Evolutionary conservation across 2,329 filamentous ascomycete genomes (phyloP), one percentile per base, ranked within the genome.

Genomic region (Cylindrodendrum hubeiense): DNA sequence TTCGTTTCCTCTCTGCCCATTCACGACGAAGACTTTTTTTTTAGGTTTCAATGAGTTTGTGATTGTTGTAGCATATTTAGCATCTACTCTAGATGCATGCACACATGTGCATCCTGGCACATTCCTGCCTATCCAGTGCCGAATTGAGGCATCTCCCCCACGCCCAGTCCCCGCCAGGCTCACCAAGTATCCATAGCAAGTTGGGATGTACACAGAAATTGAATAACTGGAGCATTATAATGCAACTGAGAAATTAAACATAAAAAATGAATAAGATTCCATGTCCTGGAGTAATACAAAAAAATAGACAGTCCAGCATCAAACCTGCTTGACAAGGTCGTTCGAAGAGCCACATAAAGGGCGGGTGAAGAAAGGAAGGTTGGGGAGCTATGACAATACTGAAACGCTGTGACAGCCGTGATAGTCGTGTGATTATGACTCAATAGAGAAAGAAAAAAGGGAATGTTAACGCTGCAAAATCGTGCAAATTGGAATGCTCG

Each of bases 351-450:
- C 34, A 49, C 22, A 44, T 30, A 37, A 21, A 24, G 19, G 41
- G 39, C 46, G 28, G 24, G 10, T 49, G 30, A 44, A 56, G 41
- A 50, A 62, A 17, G 58, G 41, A 65, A 47, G 26, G 21, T n/a
- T n/a, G 9, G n/a, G 26, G 49, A 67, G 41, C 49, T 21, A 24
- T 49, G 49, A 49, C 41, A 49, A 58, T 41, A 65, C 59, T 43
- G 59, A 61, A 56, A 69, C 62, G 65, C 70, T 67, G 59, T 72
- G 56, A 64, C 64, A 67, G 71, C 69, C 71, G 66, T 71, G 22
- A 63, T 44, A 59, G 51, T 66, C 60, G 47, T 44, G 33, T 58
- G 60, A 64, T 72, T 65, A 58, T 66, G 49, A 67, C 43, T 54
- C 39, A 49, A 44, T 52, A 53, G 24, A 41, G 37, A 46, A 37